phyloP scores from a whole-genome alignment of 2,329 filamentous ascomycete genomes.

The Aphanocladium album region DNA sequence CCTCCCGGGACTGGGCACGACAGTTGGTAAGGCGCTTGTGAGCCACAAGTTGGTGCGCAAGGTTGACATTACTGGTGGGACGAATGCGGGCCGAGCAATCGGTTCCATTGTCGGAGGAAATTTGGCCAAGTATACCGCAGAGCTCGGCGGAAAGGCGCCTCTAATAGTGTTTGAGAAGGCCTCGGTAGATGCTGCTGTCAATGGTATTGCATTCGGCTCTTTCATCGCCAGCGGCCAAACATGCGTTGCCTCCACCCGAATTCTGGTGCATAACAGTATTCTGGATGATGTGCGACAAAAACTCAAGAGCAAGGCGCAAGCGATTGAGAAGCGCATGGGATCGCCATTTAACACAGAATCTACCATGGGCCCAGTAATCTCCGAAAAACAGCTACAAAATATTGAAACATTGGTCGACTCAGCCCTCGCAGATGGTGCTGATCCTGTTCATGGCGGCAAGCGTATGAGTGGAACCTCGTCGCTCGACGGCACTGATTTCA shows the following conservation, averaged over 20 bases:
- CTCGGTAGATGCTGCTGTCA: slow-evolving; percentile 60
- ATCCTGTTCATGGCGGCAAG: slow-evolving; percentile 39
- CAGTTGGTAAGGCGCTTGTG: slow-evolving; percentile 49
- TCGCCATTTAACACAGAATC: slow-evolving; percentile 50
- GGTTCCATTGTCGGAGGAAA: slow-evolving; percentile 62
- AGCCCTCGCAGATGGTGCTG: slow-evolving; percentile 50
- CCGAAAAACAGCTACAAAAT: slow-evolving; percentile 56
- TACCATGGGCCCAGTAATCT: slow-evolving; percentile 62
- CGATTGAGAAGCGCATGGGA: slow-evolving; percentile 50
- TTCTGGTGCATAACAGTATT: slow-evolving; percentile 67
- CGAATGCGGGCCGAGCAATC: slow-evolving; percentile 62
- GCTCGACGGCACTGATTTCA: slow-evolving; percentile 48
- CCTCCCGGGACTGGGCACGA: slow-evolving; percentile 47
- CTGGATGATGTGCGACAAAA: slow-evolving; percentile 58
- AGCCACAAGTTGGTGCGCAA: slow-evolving; percentile 53
- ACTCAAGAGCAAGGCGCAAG: slow-evolving; percentile 60
- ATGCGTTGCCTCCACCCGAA: slow-evolving; percentile 65
- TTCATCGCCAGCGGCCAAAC: slow-evolving; percentile 53
- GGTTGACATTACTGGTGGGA: slow-evolving; percentile 73
- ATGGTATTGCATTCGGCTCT: slow-evolving; percentile 59
- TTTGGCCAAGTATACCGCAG: slow-evolving; percentile 64
- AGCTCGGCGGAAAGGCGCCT: slow-evolving; percentile 68
- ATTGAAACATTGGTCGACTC: slow-evolving; percentile 62
- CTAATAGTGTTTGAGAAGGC: slow-evolving; percentile 63
- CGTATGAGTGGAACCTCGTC: slow-evolving; percentile 42